Percentiles rank a stretch among this genome's conserved stretches.
phyloP scores from a whole-genome alignment of 2,329 filamentous ascomycete genomes.

The Xylariales sp. region DNA sequence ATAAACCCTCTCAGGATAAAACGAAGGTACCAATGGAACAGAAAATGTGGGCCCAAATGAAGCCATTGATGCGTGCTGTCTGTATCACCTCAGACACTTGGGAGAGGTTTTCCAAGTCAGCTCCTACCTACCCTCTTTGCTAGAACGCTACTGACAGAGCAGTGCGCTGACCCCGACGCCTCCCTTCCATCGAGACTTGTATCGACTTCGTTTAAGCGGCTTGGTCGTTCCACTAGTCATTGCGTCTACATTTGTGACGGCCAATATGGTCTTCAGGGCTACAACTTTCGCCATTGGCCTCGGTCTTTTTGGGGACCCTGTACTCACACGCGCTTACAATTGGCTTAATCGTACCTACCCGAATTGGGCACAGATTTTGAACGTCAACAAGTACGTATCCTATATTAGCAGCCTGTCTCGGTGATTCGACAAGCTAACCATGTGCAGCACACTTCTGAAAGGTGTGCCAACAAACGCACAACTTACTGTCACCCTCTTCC shows the following conservation, averaged over 20 bases:
- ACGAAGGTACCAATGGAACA: conserved; percentile 11
- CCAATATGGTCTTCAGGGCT: conserved; percentile 10
- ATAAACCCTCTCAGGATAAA: conserved; percentile 12
- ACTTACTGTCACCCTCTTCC: conserved; percentile 60
- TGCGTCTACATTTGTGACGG: not conserved
- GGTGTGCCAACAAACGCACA: conserved; percentile 67
- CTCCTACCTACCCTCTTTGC: not conserved
- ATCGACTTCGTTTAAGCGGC: not conserved
- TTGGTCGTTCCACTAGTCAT: not conserved
- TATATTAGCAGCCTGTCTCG: not conserved
- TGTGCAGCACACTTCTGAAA: conserved; percentile 55
- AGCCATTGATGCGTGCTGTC: conserved; percentile 13
- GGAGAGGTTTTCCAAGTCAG: conserved; percentile 21
- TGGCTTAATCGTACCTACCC: not conserved
- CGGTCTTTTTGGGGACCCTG: not conserved
- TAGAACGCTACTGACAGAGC: not conserved
- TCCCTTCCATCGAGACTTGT: not conserved
- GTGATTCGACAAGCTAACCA: too few relatives aligned
- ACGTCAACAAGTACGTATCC: not conserved
- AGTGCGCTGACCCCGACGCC: not conserved
- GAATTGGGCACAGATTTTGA: not conserved
- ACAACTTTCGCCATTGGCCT: conserved; percentile 24
- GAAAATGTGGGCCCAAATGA: conserved; percentile 11
- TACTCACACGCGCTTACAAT: not conserved
- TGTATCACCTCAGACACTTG: conserved; percentile 18